These are phyloP conservation scores for Diphasiastrum complanatum DNA, from an alignment of 83 land plant genomes.

Conservation along the genomic window DNA sequence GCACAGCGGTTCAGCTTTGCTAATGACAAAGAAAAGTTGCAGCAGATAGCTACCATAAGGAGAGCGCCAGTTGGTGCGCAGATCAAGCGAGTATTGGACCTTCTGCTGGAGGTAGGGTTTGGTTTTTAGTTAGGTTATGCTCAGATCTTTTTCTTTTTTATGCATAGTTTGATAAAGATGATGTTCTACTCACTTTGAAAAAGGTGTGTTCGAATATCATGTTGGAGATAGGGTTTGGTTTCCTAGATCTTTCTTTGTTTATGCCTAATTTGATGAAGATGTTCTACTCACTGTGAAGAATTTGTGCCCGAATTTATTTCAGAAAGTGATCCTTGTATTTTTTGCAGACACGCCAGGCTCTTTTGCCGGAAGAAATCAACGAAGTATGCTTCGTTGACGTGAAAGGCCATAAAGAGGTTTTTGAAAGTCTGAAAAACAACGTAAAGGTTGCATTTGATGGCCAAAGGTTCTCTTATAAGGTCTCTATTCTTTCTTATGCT, in stretches of 20 bases:
- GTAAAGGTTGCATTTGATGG: conserved; percentile 91
- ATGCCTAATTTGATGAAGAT: no score
- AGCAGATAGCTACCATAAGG: conserved; percentile 66
- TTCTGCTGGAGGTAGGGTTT: conserved; percentile 55
- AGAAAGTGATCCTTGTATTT: not conserved
- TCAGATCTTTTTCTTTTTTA: not conserved
- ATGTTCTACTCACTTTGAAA: no score
- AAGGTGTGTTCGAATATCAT: no score
- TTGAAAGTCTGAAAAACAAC: conserved; percentile 83
- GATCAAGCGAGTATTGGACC: conserved; percentile 82
- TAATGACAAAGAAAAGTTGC: conserved; percentile 90
- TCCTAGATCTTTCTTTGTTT: no score
- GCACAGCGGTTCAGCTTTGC: conserved; percentile 40
- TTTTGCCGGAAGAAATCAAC: conserved; percentile 72
- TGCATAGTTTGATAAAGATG: no score
- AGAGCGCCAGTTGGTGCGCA: conserved; percentile 84
- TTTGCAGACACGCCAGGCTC: conserved; percentile 71
- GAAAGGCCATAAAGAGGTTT: conserved; percentile 70
- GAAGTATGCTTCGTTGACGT: conserved; percentile 78
- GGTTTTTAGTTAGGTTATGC: not conserved
- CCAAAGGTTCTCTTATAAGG: conserved; percentile 86
- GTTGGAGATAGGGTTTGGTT: no score
- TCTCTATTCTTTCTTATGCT: conserved; percentile 19
- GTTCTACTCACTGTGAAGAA: not conserved
- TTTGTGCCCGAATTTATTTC: not conserved